Evolutionary conservation across 768 basidiomycete genomes (phyloP), one percentile per base, ranked within the genome.

Genomic region (Boletus tylopilopsis): DNA sequence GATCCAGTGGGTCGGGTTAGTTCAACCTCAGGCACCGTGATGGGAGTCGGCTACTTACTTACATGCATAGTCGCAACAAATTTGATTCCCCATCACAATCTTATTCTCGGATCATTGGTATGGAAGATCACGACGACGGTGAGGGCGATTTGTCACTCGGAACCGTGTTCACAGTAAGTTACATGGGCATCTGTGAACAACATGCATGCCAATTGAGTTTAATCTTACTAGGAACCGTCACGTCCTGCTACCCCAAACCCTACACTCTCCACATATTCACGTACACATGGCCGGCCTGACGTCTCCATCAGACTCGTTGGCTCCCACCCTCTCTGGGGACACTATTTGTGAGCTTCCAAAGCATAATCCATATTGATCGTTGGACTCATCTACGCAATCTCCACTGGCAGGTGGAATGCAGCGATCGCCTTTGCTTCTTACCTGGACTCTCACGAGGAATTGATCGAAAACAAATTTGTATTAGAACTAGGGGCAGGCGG

Each of bases 401-500:
- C 33, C 22, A 35, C 22, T 12, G 19, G 4, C 16, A 90, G 90
- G 52, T 91, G 90, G 88, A 92, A 91, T 60, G 87, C 90, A 3
- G 81, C 87, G 2, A 72, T 84, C 5, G 77, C 84, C 0, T 76
- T 91, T 42, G 86, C 89, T 12, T 73, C 80, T 0, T 89, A 82
- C 62, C 72, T 90, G 2, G 87, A 90, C 52, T 64, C 68, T 11
- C 74, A 84, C 46, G 59, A 61, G 0, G 64, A 73, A 1, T 56
- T 85, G 0, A 83, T 80, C 38, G 57, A 56, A 1, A 68, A 68
- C 6, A 72, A 68, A 30, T 68, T 64, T 41, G 82, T 97, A 0
- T 73, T 97, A 2, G 96, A 99, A 65, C 79, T 98, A 0, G 96
- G 96, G 0, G 96, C 96, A 0, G 96, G 94, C 0, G 94, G 91